Conservation (phyloP, 768 basidiomycete genomes). For the Tylopilus sp. region DNA sequence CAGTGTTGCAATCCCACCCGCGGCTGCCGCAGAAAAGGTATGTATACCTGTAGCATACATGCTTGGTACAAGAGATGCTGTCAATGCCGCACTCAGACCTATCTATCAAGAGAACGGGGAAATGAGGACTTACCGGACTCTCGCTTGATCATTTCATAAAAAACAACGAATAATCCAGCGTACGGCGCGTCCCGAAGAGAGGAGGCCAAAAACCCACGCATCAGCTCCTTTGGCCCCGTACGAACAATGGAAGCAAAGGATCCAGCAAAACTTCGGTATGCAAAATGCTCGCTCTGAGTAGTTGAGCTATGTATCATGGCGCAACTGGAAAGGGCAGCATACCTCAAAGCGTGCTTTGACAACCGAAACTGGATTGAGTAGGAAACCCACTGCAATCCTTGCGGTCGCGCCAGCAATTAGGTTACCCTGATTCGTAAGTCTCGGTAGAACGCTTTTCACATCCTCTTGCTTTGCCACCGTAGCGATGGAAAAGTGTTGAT, state of each 20-base stretch:
- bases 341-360: constrained; percentile 93
- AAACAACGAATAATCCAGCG: constrained; percentile 84
- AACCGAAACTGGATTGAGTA: constrained; percentile 88
- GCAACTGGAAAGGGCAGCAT: constrained; percentile 12
- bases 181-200: constrained; percentile 94
- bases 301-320: neutral
- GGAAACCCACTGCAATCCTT: constrained; percentile 74
- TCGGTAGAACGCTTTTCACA: constrained; percentile 58
- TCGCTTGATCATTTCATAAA: constrained; percentile 84
- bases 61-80: constrained; percentile 41
- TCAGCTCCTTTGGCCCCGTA: constrained; percentile 75
- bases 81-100: constrained; percentile 4
- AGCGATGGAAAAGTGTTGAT: constrained; percentile 59
- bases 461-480: constrained; percentile 13
- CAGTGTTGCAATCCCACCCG: constrained; percentile 81
- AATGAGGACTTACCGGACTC: constrained; percentile 50
- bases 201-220: constrained; percentile 83
- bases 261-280: constrained; percentile 57
- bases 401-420: constrained; percentile 82
- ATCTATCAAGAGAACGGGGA: neutral
- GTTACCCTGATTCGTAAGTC: constrained; percentile 75
- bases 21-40: constrained; percentile 67
- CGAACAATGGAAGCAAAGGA: constrained; percentile 59
- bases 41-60: constrained; percentile 53
- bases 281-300: constrained; percentile 70